These are phyloP conservation scores for Zygoascus tannicola DNA, from an alignment of 805 yeast genomes.

Conservation along the genomic window DNA sequence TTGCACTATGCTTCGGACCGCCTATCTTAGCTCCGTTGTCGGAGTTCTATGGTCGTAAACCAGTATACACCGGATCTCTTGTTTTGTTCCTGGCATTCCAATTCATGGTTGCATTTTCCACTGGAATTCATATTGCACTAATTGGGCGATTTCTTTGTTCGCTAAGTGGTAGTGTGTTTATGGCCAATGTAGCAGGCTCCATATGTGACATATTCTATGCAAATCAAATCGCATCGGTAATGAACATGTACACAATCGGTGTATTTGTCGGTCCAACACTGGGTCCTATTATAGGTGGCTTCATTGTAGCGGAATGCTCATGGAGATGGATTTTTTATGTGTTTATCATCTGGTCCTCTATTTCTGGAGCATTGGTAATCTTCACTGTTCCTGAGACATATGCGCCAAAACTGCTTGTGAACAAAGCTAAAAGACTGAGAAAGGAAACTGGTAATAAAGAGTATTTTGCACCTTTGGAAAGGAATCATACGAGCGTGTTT, in stretches of 20 bases:
- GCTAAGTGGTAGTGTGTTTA: constrained; percentile 67
- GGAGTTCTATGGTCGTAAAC: constrained; percentile 59
- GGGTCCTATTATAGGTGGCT: constrained; percentile 56
- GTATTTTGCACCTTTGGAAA: constrained; percentile 37
- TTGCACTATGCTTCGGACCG: constrained; percentile 59
- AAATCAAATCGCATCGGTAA: constrained; percentile 56
- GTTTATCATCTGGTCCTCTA: constrained; percentile 51
- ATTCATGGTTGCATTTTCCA: constrained; percentile 39
- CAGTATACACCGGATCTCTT: constrained; percentile 48
- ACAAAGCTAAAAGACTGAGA: constrained; percentile 55
- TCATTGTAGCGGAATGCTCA: constrained; percentile 47
- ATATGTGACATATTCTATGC: constrained; percentile 68
- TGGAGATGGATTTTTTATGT: constrained; percentile 70
- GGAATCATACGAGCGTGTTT: constrained; percentile 5
- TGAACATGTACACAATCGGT: constrained; percentile 68
- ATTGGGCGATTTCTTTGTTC: constrained; percentile 71
- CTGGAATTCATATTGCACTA: constrained; percentile 27
- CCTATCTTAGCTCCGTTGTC: constrained; percentile 61
- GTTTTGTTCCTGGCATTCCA: constrained; percentile 39
- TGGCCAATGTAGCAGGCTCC: constrained; percentile 81
- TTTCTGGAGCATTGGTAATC: constrained; percentile 40
- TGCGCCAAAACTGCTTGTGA: constrained; percentile 69
- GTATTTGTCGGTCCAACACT: constrained; percentile 72
- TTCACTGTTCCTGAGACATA: constrained; percentile 55
- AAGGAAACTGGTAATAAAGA: constrained; percentile 30